A percentile compares a stretch with the other conserved stretches of the same genome.
Evolutionary conservation across 306 rosid species (phyloP).

Genomic region (Vachellia collinsii): DNA sequence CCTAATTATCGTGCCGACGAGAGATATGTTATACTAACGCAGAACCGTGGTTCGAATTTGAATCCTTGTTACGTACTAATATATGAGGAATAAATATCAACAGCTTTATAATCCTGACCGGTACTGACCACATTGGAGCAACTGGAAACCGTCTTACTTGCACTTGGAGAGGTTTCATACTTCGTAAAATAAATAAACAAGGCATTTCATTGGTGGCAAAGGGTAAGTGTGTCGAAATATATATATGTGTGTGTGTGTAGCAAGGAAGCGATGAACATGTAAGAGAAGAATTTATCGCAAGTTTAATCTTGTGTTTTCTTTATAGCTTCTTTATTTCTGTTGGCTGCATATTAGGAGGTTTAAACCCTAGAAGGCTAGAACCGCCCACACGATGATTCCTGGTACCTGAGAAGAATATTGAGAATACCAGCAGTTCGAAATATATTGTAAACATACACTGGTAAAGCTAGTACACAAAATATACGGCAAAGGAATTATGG

Average conservation of each 20-base stretch:
- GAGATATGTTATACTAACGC: background rate
- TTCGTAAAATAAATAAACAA: background rate
- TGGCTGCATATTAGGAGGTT: background rate
- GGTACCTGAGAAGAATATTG: background rate
- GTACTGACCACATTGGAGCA: background rate
- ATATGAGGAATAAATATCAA: background rate
- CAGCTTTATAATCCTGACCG: background rate
- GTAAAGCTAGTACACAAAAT: too few species aligned
- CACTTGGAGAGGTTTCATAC: background rate
- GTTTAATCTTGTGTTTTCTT: background rate
- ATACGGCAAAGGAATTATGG: background rate
- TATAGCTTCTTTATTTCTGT: background rate
- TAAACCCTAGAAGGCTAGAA: background rate
- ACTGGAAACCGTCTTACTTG: background rate
- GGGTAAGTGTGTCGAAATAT: background rate
- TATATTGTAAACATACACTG: background rate
- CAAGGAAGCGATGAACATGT: background rate
- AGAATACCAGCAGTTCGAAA: background rate
- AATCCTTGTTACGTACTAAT: background rate
- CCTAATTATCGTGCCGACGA: background rate
- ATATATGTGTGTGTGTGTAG: background rate
- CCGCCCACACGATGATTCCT: too few species aligned
- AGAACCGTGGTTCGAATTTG: background rate
- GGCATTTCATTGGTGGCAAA: background rate
- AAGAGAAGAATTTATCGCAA: background rate